Base-by-base conservation (phyloP, 495 filamentous ascomycete species). In the Lasiosphaeria miniovina region DNA sequence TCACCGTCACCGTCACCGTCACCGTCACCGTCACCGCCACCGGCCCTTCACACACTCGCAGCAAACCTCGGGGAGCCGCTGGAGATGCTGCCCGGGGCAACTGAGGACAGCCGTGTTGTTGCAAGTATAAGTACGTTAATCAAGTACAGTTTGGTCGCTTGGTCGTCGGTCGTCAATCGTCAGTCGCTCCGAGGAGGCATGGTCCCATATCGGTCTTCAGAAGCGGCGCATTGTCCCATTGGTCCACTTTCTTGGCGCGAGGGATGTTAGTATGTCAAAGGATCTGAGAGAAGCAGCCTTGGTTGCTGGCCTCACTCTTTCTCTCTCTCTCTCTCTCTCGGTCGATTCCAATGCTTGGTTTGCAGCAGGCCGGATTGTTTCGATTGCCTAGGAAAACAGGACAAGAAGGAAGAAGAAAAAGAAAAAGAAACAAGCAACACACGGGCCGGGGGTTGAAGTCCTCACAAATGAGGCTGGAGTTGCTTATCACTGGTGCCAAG, bases 401-500 rank as follows among this genome's bases (percentile, higher is more conserved):
- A 46, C 12, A 14, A n/a, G 6, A 46, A 14, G 43, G 4, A 46
- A n/a, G 34, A n/a, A 35, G 2, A 36, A 53, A 36, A 7, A 52
- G 6, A 3, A 41, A 24, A 41, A 8, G 38, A 41, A 41, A 41
- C 12, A n/a, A 46, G 6, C 12, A 46, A n/a, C 12, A 46, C 43
- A 11, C 12, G 43, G 43, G 12, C 43, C 11, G 43, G 12, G 12
- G 8, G 15, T n/a, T 4, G 43, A 46, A 5, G 15, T n/a, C 43
- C 43, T 46, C 43, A 1, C 43, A 46, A 46, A 46, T 46, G 43
- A 46, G 43, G 43, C 43, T 46, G 43, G 43, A 46, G 7, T 7
- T 46, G 43, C 43, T 46, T 46, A 46, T 46, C 43, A 46, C 43
- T 46, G 43, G 12, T n/a, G 43, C 43, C 43, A 46, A 46, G 43